Evolutionary conservation across 1,284 basidiomycete species (phyloP).

Genomic region (Rhodotorula sp.): DNA sequence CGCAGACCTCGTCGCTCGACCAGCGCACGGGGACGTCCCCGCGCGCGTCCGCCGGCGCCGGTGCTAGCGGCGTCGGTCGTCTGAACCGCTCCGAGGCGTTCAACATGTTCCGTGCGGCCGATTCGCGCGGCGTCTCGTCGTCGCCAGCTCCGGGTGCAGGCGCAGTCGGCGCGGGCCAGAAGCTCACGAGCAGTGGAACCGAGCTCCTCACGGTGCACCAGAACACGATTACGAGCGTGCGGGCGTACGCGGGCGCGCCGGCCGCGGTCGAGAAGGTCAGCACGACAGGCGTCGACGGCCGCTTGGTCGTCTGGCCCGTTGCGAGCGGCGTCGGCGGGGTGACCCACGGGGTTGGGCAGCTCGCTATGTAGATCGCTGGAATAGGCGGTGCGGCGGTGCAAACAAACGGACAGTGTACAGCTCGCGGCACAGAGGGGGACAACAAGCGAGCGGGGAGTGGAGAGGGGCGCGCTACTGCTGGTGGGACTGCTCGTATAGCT

Average conservation of each 20-base stretch:
- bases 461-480: not conserved
- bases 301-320: conserved; percentile 88
- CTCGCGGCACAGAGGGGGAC: not conserved
- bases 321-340: conserved; percentile 50
- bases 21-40: conserved; percentile 42
- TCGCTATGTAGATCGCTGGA: conserved; percentile 18
- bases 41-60: conserved; percentile 48
- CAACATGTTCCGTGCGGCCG: conserved; percentile 91
- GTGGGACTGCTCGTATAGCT: conserved; percentile 52
- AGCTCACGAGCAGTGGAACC: conserved; percentile 58
- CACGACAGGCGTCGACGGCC: conserved; percentile 93
- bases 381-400: too few species aligned
- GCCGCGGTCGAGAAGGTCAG: conserved; percentile 69
- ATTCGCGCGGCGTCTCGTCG: conserved; percentile 72
- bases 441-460: not conserved
- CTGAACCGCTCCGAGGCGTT: conserved; percentile 90
- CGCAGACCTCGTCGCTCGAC: conserved; percentile 76
- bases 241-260: conserved; percentile 65
- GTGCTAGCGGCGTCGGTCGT: conserved; percentile 65
- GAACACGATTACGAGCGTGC: conserved; percentile 94
- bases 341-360: conserved; percentile 24
- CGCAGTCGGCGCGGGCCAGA: conserved; percentile 48
- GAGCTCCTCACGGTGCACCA: conserved; percentile 89
- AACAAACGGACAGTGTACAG: not conserved
- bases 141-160: conserved; percentile 52